Conservation (phyloP, 139 green algal genomes). For the Eudorina sp. region DNA sequence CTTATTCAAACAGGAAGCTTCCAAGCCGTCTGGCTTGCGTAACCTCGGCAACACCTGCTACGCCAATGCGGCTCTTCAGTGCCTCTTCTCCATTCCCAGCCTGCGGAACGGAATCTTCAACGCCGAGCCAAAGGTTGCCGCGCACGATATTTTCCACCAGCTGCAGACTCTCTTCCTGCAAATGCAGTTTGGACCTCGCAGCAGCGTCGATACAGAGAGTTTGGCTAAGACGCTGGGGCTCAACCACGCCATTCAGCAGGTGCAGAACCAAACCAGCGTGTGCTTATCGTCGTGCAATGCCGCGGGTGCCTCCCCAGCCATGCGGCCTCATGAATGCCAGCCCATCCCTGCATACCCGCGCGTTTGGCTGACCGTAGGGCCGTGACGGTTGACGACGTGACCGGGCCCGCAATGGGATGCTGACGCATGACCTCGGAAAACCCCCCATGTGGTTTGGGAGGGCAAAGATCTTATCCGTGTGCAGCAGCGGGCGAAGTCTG, state of each 20-base stretch:
- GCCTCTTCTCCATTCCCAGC: slow-evolving; percentile 75
- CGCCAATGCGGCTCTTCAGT: slow-evolving; percentile 88
- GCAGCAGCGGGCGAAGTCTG: too few species aligned
- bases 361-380: too few species aligned
- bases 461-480: too few species aligned
- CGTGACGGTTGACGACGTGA: too few species aligned
- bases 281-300: too few species aligned
- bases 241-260: slow-evolving; percentile 86
- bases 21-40: slow-evolving; percentile 73
- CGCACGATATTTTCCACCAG: slow-evolving; percentile 56
- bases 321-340: too few species aligned
- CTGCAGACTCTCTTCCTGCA: slow-evolving; percentile 57
- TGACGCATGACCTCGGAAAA: too few species aligned
- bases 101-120: slow-evolving; percentile 79
- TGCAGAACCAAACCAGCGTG: too few species aligned
- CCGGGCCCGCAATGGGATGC: too few species aligned
- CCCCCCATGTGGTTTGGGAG: too few species aligned
- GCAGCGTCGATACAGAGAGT: slow-evolving; percentile 36
- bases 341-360: too few species aligned
- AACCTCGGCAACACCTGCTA: slow-evolving; percentile 96
- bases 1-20: slow-evolving; percentile 48
- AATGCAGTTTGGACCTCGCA: slow-evolving; percentile 71
- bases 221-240: slow-evolving; percentile 41
- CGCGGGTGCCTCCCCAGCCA: too few species aligned
- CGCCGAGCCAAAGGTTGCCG: slow-evolving; percentile 48